Base-by-base conservation (phyloP, 2,329 filamentous ascomycete genomes). In the Fusarium musae region DNA sequence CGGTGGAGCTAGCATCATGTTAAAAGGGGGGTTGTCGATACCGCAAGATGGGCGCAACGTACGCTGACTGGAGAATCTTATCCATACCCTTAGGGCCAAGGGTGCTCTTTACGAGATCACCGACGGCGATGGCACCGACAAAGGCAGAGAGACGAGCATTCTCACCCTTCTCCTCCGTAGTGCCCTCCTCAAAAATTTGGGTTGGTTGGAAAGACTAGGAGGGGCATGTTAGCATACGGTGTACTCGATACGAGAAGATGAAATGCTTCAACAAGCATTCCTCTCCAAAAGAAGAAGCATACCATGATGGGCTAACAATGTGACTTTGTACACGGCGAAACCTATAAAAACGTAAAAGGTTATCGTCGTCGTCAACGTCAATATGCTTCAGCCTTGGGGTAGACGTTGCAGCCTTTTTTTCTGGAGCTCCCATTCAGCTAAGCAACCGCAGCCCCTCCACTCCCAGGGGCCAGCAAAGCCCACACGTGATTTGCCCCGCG, bases 91-190 rank as follows among this genome's bases (percentile, higher is more conserved):
- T 98, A 42, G 96, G 96, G 11, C 96, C 96, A 39, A 99, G 86
- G 16, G 96, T 98, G 83, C 94, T 97, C 89, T 99, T 99, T 60
- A 99, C 96, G 76, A 99, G 85, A 79, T 99, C 96, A 60, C 96
- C 96, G 52, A 99, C 96, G 63, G 96, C 96, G 80, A 99, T 99
- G 82, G 96, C 96, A 78, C 96, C 96, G 63, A 99, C 96, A 80
- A 99, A 99, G 75, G 96, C 96, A n/a, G 94, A 93, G 78, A 98
- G 92, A 89, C 96, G 94, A 80, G 96, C 96, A 93, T 98, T 98
- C 87, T 98, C 96, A 79, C 96, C 96, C 87, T 97, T 98, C 87
- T 98, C 96, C 86, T 98, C 94, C 65, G 93, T 96, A 77, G 97
- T 96, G 82, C 97, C 95, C 84, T 98, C 94, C 80, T 95, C 94